Conservation (phyloP, 2,329 filamentous ascomycete species). For the Xylariaceae sp. region DNA sequence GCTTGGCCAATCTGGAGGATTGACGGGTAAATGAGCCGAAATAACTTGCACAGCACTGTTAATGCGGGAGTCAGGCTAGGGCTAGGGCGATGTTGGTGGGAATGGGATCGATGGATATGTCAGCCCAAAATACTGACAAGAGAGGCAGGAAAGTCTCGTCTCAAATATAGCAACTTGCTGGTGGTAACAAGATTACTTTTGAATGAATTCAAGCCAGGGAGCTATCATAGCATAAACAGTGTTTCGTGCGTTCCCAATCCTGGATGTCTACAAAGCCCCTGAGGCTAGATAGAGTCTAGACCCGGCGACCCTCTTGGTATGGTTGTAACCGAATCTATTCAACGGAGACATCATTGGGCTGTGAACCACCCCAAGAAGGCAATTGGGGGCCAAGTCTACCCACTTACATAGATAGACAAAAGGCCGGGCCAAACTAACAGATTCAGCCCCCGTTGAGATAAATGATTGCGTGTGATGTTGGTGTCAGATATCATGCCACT, state of each 20-base stretch:
- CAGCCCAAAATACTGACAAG: neutral
- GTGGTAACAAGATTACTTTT: neutral
- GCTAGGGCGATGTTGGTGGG: neutral
- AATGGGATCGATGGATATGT: neutral
- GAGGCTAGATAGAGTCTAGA: slow-evolving; percentile 9
- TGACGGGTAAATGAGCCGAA: neutral
- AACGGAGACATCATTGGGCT: slow-evolving; percentile 11
- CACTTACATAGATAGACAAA: neutral
- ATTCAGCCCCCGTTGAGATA: neutral
- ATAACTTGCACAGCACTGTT: neutral
- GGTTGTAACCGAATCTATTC: slow-evolving; percentile 11
- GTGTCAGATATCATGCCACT: too few species aligned
- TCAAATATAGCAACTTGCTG: neutral
- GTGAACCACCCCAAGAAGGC: slow-evolving; percentile 9
- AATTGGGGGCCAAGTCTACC: slow-evolving; percentile 10
- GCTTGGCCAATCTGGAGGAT: neutral
- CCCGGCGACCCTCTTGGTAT: slow-evolving; percentile 4
- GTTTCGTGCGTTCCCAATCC: neutral
- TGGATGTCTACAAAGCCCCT: neutral
- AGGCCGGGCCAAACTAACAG: neutral
- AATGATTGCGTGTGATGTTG: neutral
- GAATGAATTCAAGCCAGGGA: neutral
- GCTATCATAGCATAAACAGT: neutral
- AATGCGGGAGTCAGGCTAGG: neutral
- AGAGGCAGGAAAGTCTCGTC: neutral